Conservation (phyloP, 495 filamentous ascomycete genomes). For the Neurospora pannonica region DNA sequence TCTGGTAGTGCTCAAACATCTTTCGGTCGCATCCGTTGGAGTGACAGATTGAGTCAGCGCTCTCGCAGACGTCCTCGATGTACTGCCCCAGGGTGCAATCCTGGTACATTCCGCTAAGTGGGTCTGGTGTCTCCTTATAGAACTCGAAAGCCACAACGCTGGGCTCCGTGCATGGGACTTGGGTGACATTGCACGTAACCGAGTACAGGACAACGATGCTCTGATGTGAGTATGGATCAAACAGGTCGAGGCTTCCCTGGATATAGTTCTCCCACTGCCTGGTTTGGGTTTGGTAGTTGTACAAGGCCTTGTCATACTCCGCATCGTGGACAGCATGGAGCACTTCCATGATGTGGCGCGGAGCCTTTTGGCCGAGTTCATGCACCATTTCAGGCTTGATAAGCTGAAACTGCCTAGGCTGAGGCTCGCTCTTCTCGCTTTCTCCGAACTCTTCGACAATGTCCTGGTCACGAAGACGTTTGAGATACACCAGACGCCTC, state of each 20-base stretch:
- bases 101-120: conserved; percentile 52
- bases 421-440: conserved; percentile 50
- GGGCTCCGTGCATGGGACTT: conserved; percentile 85
- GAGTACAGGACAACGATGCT: conserved; percentile 94
- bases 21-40: conserved; percentile 78
- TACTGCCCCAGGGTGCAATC: conserved; percentile 94
- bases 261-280: conserved; percentile 92
- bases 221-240: conserved; percentile 89
- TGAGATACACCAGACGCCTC: conserved; percentile 67
- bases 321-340: conserved; percentile 89
- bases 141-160: conserved; percentile 78
- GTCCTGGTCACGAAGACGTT: conserved; percentile 72
- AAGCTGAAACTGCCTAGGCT: conserved; percentile 60
- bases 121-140: conserved; percentile 78
- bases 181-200: conserved; percentile 80
- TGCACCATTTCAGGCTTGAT: conserved; percentile 95
- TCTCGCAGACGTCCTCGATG: conserved; percentile 79
- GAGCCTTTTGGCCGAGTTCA: conserved; percentile 61
- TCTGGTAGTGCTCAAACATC: conserved; percentile 89
- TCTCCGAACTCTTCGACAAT: conserved; percentile 43
- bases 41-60: conserved; percentile 63
- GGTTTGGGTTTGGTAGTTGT: conserved; percentile 91
- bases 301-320: conserved; percentile 89
- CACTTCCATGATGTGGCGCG: conserved; percentile 82
- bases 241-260: conserved; percentile 70